Evolutionary conservation across 306 rosid species (phyloP).

Genomic region (Cucurbita argyrosperma): DNA sequence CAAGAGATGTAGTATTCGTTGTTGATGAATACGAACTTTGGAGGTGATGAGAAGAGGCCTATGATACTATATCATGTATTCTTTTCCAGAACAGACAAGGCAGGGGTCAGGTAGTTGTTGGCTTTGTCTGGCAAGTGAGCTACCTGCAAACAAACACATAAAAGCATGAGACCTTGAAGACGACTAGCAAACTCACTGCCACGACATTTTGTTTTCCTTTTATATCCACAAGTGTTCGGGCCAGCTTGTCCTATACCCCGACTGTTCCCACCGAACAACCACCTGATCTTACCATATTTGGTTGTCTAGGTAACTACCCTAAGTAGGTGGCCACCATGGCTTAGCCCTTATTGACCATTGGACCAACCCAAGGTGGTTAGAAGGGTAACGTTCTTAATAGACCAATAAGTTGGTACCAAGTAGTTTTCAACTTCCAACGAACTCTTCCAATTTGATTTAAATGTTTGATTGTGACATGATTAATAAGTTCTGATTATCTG

Average conservation of each 20-base stretch:
- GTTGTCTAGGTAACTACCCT: background rate
- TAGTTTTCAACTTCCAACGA: background rate
- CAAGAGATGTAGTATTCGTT: background rate
- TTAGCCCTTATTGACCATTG: background rate
- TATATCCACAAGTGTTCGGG: background rate
- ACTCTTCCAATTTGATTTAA: background rate
- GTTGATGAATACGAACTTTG: background rate
- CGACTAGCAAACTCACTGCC: background rate
- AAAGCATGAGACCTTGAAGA: background rate
- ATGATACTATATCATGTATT: slow-evolving; percentile 41
- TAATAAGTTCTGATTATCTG: background rate
- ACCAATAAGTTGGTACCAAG: background rate
- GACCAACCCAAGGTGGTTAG: background rate
- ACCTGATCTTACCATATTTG: too few species aligned
- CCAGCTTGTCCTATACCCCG: background rate
- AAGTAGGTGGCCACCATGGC: background rate
- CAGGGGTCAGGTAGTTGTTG: slow-evolving; percentile 89
- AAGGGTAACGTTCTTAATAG: background rate
- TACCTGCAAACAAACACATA: slow-evolving; percentile 35
- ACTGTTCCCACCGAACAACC: too few species aligned
- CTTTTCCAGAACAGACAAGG: slow-evolving; percentile 82
- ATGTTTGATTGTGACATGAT: background rate
- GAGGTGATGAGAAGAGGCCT: background rate
- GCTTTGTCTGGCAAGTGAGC: slow-evolving; percentile 99
- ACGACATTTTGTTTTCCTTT: too few species aligned